phyloP scores from a whole-genome alignment of 1,139 yeast genomes.

The Groenewaldozyma auringiensis region DNA sequence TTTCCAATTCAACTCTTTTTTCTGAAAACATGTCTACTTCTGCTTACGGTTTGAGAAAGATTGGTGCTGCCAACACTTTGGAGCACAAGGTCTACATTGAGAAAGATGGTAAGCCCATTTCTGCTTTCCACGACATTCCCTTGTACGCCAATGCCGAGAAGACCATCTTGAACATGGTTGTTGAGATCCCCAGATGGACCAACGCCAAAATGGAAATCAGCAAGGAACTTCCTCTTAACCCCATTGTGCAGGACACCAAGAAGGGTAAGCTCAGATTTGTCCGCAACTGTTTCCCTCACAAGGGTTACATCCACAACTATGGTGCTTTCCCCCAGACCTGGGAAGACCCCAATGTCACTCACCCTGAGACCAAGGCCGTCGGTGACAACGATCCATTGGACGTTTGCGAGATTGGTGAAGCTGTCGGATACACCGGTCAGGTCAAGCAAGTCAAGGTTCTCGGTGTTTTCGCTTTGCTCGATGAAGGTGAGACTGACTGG shows the following conservation, averaged over 20 bases:
- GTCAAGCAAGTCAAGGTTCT: slow-evolving; percentile 79
- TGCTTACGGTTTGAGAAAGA: slow-evolving; percentile 45
- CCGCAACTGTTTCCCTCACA: slow-evolving; percentile 90
- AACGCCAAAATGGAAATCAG: slow-evolving; percentile 90
- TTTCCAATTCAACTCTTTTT: background rate
- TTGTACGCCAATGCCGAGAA: slow-evolving; percentile 55
- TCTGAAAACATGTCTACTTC: background rate
- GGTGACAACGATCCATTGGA: slow-evolving; percentile 98
- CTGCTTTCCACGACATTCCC: slow-evolving; percentile 81
- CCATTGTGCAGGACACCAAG: slow-evolving; percentile 88
- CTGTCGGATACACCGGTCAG: slow-evolving; percentile 62
- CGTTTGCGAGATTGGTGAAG: slow-evolving; percentile 83
- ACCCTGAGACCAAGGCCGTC: slow-evolving; percentile 44
- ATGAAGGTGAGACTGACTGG: slow-evolving; percentile 98
- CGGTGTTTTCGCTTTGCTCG: slow-evolving; percentile 89
- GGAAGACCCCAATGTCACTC: slow-evolving; percentile 59
- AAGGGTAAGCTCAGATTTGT: slow-evolving; percentile 81
- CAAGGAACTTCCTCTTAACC: slow-evolving; percentile 67
- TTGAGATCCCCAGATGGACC: slow-evolving; percentile 94
- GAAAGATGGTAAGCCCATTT: slow-evolving; percentile 58
- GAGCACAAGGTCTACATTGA: slow-evolving; percentile 80
- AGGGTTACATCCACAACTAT: slow-evolving; percentile 92
- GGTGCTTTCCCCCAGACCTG: slow-evolving; percentile 99
- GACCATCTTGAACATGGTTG: slow-evolving; percentile 75
- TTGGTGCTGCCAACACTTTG: slow-evolving; percentile 86